phyloP scores from a whole-genome alignment of 805 yeast genomes.

The Torulaspora gathmanii region DNA sequence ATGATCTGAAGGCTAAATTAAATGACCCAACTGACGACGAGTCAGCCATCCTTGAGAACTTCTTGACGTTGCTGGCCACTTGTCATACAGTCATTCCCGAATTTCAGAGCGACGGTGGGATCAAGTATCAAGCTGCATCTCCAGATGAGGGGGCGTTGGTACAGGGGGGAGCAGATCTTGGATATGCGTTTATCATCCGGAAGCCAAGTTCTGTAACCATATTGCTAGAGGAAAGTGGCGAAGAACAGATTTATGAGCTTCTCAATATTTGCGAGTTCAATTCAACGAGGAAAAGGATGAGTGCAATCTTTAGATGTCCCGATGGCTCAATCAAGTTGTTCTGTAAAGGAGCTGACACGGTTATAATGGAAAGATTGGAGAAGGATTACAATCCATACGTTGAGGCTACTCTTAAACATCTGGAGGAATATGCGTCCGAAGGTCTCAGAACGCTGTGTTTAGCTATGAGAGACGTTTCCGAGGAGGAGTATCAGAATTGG shows the following conservation, averaged over 20 bases:
- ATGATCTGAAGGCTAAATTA: conserved; percentile 50
- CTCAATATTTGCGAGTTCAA: conserved; percentile 93
- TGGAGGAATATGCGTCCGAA: conserved; percentile 95
- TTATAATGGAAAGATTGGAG: conserved; percentile 78
- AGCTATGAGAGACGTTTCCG: conserved; percentile 76
- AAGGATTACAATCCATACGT: conserved; percentile 69
- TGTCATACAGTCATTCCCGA: conserved; percentile 99
- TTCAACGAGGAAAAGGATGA: conserved; percentile 96
- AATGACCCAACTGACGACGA: conserved; percentile 42
- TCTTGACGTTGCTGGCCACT: conserved; percentile 77
- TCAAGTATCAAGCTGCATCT: conserved; percentile 96
- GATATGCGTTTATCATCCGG: conserved; percentile 79
- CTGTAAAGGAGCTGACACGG: conserved; percentile 98
- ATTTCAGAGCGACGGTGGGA: conserved; percentile 51
- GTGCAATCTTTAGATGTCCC: conserved; percentile 88
- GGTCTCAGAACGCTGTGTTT: conserved; percentile 93
- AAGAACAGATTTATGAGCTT: conserved; percentile 61
- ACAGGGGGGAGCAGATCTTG: conserved; percentile 88
- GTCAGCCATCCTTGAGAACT: conserved; percentile 58
- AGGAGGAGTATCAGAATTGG: conserved; percentile 76
- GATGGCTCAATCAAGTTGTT: conserved; percentile 85
- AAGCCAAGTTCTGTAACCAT: conserved; percentile 78
- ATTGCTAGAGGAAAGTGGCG: conserved; percentile 46
- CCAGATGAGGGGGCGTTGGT: conserved; percentile 99
- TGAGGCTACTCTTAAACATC: conserved; percentile 73